These are phyloP conservation scores for Podila epigama DNA, from an alignment of 192 early-diverging fungal genomes.

Conservation along the genomic window DNA sequence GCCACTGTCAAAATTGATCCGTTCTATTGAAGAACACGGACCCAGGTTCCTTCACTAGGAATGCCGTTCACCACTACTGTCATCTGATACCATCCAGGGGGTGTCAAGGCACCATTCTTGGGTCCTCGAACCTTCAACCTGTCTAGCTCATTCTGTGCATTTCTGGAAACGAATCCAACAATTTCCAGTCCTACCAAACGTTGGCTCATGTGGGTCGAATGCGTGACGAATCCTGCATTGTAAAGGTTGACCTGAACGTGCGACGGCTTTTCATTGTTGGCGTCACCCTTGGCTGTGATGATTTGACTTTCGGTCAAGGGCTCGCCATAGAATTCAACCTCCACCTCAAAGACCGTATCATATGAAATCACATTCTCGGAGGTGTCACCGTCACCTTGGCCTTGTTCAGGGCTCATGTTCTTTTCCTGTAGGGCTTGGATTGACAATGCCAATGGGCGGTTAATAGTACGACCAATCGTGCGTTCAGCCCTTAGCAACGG, in stretches of 20 bases:
- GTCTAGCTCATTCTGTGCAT: not conserved
- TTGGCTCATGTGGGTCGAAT: constrained; percentile 65
- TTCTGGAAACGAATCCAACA: constrained; percentile 10
- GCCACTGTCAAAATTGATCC: no score
- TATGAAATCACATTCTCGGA: constrained; percentile 33
- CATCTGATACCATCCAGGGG: constrained; percentile 49
- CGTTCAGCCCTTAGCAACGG: constrained; percentile 34
- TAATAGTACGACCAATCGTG: constrained; percentile 15
- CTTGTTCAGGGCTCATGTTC: constrained; percentile 15
- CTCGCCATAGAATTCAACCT: constrained; percentile 25
- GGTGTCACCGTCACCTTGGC: constrained; percentile 13
- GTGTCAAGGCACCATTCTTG: constrained; percentile 23
- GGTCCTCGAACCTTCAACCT: constrained; percentile 28
- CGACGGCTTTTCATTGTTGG: constrained; percentile 2
- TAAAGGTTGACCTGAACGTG: constrained; percentile 51
- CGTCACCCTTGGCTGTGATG: constrained; percentile 4
- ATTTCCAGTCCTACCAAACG: constrained; percentile 50
- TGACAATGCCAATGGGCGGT: constrained; percentile 15
- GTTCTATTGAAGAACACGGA: constrained; percentile 10
- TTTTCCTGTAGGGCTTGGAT: constrained; percentile 15
- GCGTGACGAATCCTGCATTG: constrained; percentile 55
- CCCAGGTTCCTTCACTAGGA: constrained; percentile 37
- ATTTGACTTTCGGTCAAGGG: constrained; percentile 9
- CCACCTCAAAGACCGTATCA: constrained; percentile 32
- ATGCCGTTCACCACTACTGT: constrained; percentile 29